Conservation (phyloP, 495 filamentous ascomycete genomes). For the Apiosordaria backusii region DNA sequence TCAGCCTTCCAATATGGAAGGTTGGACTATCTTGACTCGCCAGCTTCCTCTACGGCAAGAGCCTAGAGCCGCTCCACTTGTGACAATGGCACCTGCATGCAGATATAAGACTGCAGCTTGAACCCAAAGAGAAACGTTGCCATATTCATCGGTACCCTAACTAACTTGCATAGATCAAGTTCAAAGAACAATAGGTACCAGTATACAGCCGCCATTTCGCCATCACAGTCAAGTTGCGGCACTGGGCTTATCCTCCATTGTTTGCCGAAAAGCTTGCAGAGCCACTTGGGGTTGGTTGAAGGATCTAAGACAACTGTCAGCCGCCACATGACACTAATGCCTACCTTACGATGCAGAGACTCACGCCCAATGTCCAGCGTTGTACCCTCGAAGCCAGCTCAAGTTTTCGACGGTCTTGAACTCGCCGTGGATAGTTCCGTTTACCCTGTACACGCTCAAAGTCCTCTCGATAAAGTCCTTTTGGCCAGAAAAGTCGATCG, state of each 20-base stretch:
- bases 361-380: conserved; percentile 53
- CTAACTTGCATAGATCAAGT: not conserved
- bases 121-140: no score
- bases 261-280: conserved; percentile 1
- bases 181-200: not conserved
- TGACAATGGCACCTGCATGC: not conserved
- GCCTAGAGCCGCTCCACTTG: not conserved
- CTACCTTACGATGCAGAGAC: conserved; percentile 20
- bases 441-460: conserved; percentile 47
- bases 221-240: not conserved
- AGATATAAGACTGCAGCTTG: not conserved
- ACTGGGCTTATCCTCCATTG: not conserved
- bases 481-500: conserved; percentile 38
- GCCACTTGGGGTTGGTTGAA: conserved; percentile 7
- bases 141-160: no score
- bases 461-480: conserved; percentile 8
- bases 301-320: not conserved
- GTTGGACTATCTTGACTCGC: not conserved
- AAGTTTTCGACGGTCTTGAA: conserved; percentile 54
- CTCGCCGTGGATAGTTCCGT: conserved; percentile 42
- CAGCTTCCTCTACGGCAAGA: not conserved
- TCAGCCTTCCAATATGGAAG: no score
- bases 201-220: not conserved
- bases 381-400: conserved; percentile 50
- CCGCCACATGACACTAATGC: not conserved